Evolutionary conservation across 2,329 filamentous ascomycete species (phyloP).

Genomic region (Neonectria faginata): DNA sequence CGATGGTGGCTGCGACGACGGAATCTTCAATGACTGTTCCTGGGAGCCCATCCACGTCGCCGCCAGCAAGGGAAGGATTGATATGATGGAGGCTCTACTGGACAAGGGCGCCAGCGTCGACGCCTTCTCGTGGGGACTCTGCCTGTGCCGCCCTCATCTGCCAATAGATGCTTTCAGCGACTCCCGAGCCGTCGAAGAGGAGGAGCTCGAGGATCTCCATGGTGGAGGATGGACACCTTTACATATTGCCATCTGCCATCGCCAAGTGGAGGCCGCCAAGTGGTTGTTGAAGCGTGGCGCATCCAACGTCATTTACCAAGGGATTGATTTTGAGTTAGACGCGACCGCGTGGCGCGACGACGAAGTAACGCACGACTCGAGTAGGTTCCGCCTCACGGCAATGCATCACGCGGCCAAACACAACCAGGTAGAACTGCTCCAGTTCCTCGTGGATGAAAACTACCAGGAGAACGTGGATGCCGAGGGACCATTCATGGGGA

Average conservation of each 20-base stretch:
- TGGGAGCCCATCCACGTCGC: slow-evolving; percentile 46
- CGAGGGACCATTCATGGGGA: slow-evolving; percentile 45
- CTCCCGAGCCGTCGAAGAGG: slow-evolving; percentile 42
- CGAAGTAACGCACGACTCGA: slow-evolving; percentile 33
- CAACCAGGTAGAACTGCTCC: slow-evolving; percentile 36
- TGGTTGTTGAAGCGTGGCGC: slow-evolving; percentile 41
- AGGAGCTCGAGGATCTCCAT: slow-evolving; percentile 44
- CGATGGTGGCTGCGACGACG: slow-evolving; percentile 44
- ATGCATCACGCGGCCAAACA: slow-evolving; percentile 43
- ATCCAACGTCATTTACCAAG: slow-evolving; percentile 42
- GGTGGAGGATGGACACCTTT: slow-evolving; percentile 46
- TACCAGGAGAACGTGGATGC: slow-evolving; percentile 37
- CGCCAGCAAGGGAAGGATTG: slow-evolving; percentile 44
- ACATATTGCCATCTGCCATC: slow-evolving; percentile 44
- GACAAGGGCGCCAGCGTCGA: slow-evolving; percentile 41
- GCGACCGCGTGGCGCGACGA: slow-evolving; percentile 39
- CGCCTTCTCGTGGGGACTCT: slow-evolving; percentile 44
- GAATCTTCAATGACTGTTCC: slow-evolving; percentile 46
- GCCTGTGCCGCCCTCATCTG: slow-evolving; percentile 44
- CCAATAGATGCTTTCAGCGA: slow-evolving; percentile 44
- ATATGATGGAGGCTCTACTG: slow-evolving; percentile 44
- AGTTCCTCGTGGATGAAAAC: slow-evolving; percentile 35
- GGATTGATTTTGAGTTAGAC: slow-evolving; percentile 42
- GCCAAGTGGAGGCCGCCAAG: slow-evolving; percentile 41
- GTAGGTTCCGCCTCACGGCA: slow-evolving; percentile 40